phyloP scores from a whole-genome alignment of 208 protist species.

The Leishmania turanica region DNA sequence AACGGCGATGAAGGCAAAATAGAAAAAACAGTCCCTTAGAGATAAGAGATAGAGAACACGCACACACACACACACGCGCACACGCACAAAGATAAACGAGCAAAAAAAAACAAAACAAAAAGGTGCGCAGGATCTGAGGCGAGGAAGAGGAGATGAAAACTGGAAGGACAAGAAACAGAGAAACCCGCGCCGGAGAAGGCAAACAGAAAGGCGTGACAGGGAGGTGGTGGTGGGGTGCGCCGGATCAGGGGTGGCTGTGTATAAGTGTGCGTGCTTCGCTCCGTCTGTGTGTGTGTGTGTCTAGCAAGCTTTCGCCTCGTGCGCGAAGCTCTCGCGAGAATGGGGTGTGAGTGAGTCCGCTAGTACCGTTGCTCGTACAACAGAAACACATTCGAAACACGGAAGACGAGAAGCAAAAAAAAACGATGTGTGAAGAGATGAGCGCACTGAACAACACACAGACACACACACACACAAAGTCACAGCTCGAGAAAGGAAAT shows the following conservation, averaged over 20 bases:
- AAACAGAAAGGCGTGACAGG: not conserved
- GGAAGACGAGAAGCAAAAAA: constrained; percentile 8
- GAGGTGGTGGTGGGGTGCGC: not conserved
- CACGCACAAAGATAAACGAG: not conserved
- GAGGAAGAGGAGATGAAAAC: not conserved
- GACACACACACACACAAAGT: not conserved
- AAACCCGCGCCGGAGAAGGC: not conserved
- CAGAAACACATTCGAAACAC: constrained; percentile 4
- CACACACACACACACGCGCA: not conserved
- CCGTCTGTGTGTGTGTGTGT: not conserved
- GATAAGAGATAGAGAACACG: not conserved
- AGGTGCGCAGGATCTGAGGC: not conserved
- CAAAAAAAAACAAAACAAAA: not conserved
- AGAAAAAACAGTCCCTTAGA: not conserved
- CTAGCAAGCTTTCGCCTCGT: not conserved
- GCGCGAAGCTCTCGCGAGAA: not conserved
- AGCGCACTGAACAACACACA: not conserved
- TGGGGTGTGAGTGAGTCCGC: not conserved
- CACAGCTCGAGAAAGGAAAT: not conserved
- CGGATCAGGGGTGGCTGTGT: not conserved
- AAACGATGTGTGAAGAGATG: not conserved
- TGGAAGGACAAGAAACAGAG: not conserved
- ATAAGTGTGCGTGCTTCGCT: not conserved
- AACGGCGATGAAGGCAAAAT: not conserved
- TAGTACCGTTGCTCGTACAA: not conserved